Percentiles rank a stretch among this genome's conserved stretches.
Conservation (phyloP, 2,329 filamentous ascomycete genomes). For the Ceratocystis diversiconidia region DNA sequence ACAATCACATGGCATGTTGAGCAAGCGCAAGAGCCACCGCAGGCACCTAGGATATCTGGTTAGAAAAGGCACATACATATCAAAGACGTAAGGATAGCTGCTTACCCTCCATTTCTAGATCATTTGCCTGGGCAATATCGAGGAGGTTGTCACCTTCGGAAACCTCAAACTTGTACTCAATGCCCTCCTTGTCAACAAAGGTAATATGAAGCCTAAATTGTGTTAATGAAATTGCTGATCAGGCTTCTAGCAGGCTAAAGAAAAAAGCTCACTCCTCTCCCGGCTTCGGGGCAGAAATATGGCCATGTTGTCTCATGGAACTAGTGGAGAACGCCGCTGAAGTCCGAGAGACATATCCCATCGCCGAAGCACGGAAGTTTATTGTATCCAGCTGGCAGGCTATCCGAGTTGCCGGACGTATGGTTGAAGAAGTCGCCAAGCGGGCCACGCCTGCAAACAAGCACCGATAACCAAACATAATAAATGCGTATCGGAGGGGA, state of each 20-base stretch:
- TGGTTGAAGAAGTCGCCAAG: constrained; percentile 4
- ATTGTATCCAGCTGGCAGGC: not conserved
- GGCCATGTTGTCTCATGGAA: constrained; percentile 50
- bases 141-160: constrained; percentile 80
- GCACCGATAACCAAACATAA: constrained; percentile 13
- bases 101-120: constrained; percentile 88
- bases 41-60: constrained; percentile 44
- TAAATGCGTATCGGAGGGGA: not conserved
- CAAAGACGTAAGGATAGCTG: constrained; percentile 10
- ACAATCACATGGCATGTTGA: constrained; percentile 89
- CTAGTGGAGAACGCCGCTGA: constrained; percentile 49
- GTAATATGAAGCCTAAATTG: constrained; percentile 61
- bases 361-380: not conserved
- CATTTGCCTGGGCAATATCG: constrained; percentile 86
- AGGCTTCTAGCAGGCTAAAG: not conserved
- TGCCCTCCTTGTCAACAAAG: constrained; percentile 83
- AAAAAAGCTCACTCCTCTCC: constrained; percentile 68
- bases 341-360: not conserved
- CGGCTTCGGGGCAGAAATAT: constrained; percentile 68
- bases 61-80: not conserved
- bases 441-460: constrained; percentile 12
- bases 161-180: constrained; percentile 63
- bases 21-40: constrained; percentile 85
- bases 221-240: not conserved
- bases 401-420: constrained; percentile 20